Evolutionary conservation across 768 basidiomycete species (phyloP), one percentile per base, ranked within the genome.

Genomic region (Ramaria rubella): DNA sequence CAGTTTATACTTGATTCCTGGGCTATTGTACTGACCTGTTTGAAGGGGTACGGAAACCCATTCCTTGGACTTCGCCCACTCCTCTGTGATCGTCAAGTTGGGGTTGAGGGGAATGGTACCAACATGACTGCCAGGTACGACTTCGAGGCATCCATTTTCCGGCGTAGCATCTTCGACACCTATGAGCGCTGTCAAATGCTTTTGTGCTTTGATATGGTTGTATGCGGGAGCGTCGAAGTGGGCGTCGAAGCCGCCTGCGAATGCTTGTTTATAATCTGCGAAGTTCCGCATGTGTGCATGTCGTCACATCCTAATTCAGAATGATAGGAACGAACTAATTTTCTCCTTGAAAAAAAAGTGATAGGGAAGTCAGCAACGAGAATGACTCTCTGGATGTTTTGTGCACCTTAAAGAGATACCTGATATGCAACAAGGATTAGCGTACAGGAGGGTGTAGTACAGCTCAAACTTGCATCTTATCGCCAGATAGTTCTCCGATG

Each of bases 191-290:
- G 24, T 23, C 23, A 40, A 60, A 36, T 62, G 59, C 43, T 60
- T 60, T 19, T 44, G 44, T 8, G 62, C 54, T 14, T 59, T 55
- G 38, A 62, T 51, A 43, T 63, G 62, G 30, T 57, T 57, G 55
- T 63, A 63, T 19, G 62, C 58, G 52, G 50, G 46, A 3, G 62
- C 62, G 34, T 63, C 62, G 38, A 60, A 59, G 45, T 63, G 62
- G 26, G 62, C 48, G 36, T 56, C 62, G 38, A 60, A 63, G 6
- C 62, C 62, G 9, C 62, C 62, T 12, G 59, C 62, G 8, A 52
- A 54, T 5, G 62, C 24, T 34, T 57, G 54, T 36, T 63, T 63
- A 52, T 63, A 63, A 36, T 63, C 61, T 49, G 26, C 21, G 2
- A 30, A 33, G 33, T 51, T 5, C 9, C 12, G 19, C 26, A 30